Evolutionary conservation across 2,329 filamentous ascomycete genomes (phyloP).

Genomic region (Grosmannia huntii): DNA sequence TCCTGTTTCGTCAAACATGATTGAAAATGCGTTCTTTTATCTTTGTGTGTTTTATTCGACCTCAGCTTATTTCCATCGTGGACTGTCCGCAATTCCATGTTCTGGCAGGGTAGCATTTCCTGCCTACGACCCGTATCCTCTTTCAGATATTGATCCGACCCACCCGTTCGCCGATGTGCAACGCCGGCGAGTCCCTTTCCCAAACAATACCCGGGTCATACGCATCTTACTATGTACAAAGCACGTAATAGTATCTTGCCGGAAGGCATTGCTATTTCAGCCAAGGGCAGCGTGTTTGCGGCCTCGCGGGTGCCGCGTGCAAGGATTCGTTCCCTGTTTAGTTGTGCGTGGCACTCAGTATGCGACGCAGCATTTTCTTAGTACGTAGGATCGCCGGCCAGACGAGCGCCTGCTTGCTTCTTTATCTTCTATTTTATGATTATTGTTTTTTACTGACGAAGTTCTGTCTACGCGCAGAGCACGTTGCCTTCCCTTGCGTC

Average conservation of each 20-base stretch:
- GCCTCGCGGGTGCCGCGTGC: background rate
- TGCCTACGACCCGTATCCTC: background rate
- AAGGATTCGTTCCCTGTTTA: background rate
- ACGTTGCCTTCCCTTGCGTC: background rate
- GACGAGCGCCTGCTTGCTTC: background rate
- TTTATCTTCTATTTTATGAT: no score
- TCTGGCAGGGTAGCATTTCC: background rate
- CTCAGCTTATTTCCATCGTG: no score
- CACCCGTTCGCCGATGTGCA: background rate
- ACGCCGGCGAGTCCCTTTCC: background rate
- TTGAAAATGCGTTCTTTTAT: background rate
- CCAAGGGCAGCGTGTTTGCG: background rate
- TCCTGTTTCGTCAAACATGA: background rate
- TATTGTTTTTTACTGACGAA: no score
- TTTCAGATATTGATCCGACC: background rate
- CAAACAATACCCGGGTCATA: background rate
- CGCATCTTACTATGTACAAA: background rate
- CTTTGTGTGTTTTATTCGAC: no score
- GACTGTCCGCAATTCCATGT: background rate
- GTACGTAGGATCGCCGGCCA: background rate
- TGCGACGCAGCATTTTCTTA: background rate
- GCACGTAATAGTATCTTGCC: background rate
- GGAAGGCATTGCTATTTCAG: background rate
- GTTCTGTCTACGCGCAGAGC: background rate
- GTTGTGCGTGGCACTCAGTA: background rate